A percentile compares a stretch with the other conserved stretches of the same genome.
phyloP scores from a whole-genome alignment of 2,329 filamentous ascomycete genomes.

The Plectosphaerella plurivora region DNA sequence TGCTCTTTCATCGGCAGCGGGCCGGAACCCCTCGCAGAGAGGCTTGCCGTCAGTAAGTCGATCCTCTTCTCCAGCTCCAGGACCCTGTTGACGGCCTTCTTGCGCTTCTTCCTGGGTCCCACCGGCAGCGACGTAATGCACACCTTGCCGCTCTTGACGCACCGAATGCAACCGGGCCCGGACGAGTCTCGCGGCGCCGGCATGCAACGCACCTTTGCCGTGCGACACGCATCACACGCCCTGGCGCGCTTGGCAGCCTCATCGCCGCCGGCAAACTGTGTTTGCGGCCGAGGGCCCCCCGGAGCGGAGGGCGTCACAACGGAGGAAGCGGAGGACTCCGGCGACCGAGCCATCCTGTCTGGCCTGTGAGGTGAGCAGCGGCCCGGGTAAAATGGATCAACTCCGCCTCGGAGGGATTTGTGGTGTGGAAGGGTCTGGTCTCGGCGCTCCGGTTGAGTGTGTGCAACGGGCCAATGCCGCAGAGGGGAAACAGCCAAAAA shows the following conservation, averaged over 20 bases:
- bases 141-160: constrained; percentile 68
- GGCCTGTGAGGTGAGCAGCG: too few relatives aligned
- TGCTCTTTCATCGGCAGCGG: constrained; percentile 1
- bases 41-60: constrained; percentile 74
- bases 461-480: too few relatives aligned
- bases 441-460: too few relatives aligned
- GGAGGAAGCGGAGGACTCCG: too few relatives aligned
- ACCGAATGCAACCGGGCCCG: constrained; percentile 62
- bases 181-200: constrained; percentile 60
- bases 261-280: too few relatives aligned
- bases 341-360: too few relatives aligned
- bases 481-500: too few relatives aligned
- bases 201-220: constrained; percentile 80
- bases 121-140: constrained; percentile 71
- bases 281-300: too few relatives aligned
- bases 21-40: constrained; percentile 48
- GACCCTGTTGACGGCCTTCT: constrained; percentile 84
- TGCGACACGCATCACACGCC: constrained; percentile 70
- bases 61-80: constrained; percentile 90
- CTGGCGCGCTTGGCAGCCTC: constrained; percentile 41
- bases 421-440: too few relatives aligned
- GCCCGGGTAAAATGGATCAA: too few relatives aligned
- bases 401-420: too few relatives aligned
- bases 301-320: too few relatives aligned
- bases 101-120: constrained; percentile 66